Percentiles rank a stretch among this genome's conserved stretches.
These are phyloP conservation scores for Phaeosphaeria sp. DNA, from an alignment of 2,329 filamentous ascomycete genomes.

Conservation along the genomic window DNA sequence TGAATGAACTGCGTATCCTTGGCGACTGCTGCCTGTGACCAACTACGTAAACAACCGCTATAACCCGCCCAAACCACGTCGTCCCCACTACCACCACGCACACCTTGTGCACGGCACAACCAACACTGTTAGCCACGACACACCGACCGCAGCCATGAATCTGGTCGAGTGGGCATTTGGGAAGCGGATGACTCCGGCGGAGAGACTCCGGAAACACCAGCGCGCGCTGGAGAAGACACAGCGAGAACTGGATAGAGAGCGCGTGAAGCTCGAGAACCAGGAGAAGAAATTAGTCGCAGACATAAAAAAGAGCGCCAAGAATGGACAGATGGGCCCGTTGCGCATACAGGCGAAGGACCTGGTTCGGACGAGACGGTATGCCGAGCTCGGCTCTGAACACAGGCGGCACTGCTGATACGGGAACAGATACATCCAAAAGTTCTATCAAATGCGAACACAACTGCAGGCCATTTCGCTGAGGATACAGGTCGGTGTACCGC, in stretches of 20 bases:
- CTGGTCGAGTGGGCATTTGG: slow-evolving; percentile 99
- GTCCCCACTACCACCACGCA: slow-evolving; percentile 12
- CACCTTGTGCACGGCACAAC: not conserved
- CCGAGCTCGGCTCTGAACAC: not conserved
- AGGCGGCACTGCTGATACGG: slow-evolving; percentile 11
- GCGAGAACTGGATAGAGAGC: slow-evolving; percentile 91
- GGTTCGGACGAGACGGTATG: slow-evolving; percentile 81
- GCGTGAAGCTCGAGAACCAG: slow-evolving; percentile 95
- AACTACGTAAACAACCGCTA: not conserved
- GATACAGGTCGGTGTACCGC: slow-evolving; percentile 73
- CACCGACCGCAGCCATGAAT: slow-evolving; percentile 56
- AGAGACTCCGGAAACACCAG: slow-evolving; percentile 92
- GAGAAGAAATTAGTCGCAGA: slow-evolving; percentile 96
- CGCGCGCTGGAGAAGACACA: slow-evolving; percentile 97
- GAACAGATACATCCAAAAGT: slow-evolving; percentile 89
- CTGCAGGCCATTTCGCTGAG: slow-evolving; percentile 93
- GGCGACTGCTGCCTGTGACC: not conserved
- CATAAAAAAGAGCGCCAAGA: slow-evolving; percentile 98
- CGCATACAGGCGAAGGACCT: slow-evolving; percentile 98
- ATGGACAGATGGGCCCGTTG: slow-evolving; percentile 96
- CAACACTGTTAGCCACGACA: not conserved
- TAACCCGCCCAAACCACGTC: not conserved
- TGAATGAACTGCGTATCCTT: not conserved
- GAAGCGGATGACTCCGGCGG: slow-evolving; percentile 97
- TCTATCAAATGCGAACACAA: slow-evolving; percentile 97